These are phyloP conservation scores for Alisma plantagoaquatica DNA, from an alignment of 106 monocot species.

Conservation along the genomic window DNA sequence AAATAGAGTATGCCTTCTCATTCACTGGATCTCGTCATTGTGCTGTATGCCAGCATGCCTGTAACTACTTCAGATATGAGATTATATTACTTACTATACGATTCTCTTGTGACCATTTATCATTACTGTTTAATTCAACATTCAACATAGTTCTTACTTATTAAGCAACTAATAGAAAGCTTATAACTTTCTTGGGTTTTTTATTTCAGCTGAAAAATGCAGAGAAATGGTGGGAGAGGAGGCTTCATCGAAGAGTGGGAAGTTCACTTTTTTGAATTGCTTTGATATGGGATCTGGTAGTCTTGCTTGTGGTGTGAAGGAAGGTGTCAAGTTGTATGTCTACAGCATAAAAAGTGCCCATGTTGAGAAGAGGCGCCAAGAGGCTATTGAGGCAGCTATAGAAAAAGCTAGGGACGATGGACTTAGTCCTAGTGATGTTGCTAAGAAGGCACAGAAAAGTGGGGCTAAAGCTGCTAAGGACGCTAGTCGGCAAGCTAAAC, in stretches of 20 bases:
- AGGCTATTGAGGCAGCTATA: conserved; percentile 46
- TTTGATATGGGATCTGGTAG: conserved; percentile 88
- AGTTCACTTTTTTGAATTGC: conserved; percentile 77
- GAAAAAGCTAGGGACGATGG: conserved; percentile 52
- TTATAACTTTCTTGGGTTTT: neutral
- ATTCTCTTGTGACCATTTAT: too few species aligned
- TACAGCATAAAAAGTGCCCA: conserved; percentile 69
- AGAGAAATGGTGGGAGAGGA: conserved; percentile 78
- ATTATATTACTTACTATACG: too few species aligned
- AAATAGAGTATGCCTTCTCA: too few species aligned
- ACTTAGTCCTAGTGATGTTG: conserved; percentile 31
- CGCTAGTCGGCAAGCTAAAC: conserved; percentile 66
- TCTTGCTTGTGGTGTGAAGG: conserved; percentile 64
- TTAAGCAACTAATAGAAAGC: too few species aligned
- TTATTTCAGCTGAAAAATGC: conserved; percentile 64
- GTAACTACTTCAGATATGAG: too few species aligned
- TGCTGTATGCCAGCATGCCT: too few species aligned
- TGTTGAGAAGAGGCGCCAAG: conserved; percentile 51
- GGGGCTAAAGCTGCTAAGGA: conserved; percentile 66
- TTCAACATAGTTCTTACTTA: too few species aligned
- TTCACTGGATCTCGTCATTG: too few species aligned
- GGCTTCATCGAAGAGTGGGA: conserved; percentile 74
- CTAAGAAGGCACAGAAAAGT: conserved; percentile 57
- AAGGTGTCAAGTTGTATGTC: conserved; percentile 71
- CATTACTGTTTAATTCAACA: too few species aligned